phyloP scores from a whole-genome alignment of 1,139 yeast species.

The Geotrichum cucujoidarum region DNA sequence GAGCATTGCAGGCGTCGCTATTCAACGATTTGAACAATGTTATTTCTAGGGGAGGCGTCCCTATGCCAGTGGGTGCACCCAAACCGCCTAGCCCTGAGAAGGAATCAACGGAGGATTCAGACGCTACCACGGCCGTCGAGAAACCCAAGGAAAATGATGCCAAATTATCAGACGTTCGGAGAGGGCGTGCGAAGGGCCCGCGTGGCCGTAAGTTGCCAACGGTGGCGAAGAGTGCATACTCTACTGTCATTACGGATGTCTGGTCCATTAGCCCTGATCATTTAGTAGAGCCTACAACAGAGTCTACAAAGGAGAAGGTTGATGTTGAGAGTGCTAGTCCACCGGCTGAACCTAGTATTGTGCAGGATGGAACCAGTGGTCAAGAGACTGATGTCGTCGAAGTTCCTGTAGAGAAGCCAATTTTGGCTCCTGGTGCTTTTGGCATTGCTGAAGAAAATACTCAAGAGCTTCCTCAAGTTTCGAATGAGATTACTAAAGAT shows the following conservation, averaged over 20 bases:
- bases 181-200: slow-evolving; percentile 68
- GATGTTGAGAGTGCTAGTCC: no score
- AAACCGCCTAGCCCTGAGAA: slow-evolving; percentile 24
- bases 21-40: slow-evolving; percentile 35
- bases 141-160: slow-evolving; percentile 11
- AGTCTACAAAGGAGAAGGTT: no score
- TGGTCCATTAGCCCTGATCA: slow-evolving; percentile 27
- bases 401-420: no score
- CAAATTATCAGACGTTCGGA: slow-evolving; percentile 37
- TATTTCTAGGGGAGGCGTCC: slow-evolving; percentile 36
- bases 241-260: slow-evolving; percentile 25
- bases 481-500: no score
- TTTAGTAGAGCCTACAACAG: background rate
- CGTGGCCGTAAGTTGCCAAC: slow-evolving; percentile 67
- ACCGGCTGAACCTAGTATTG: no score
- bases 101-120: background rate
- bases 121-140: slow-evolving; percentile 12
- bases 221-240: slow-evolving; percentile 33
- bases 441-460: no score
- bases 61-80: slow-evolving; percentile 24
- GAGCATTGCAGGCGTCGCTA: slow-evolving; percentile 34
- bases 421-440: no score
- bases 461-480: no score
- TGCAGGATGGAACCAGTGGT: no score
- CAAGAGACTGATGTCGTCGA: no score